phyloP scores from a whole-genome alignment of 169 alveolate species.

The Plasmodium falciparum region DNA sequence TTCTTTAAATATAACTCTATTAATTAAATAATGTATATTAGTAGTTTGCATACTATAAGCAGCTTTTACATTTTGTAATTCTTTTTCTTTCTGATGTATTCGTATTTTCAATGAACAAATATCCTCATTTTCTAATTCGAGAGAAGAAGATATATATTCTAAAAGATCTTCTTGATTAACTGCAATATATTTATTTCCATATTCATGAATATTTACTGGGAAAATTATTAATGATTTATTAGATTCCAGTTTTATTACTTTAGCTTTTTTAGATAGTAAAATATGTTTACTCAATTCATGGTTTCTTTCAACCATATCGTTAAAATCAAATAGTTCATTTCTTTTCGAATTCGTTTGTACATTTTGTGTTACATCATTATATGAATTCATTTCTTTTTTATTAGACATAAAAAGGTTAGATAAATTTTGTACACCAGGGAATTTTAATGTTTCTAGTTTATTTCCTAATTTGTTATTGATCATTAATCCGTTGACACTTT shows the following conservation, averaged over 20 bases:
- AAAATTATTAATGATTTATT: conserved; percentile 68
- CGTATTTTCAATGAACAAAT: conserved; percentile 36
- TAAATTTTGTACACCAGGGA: not conserved
- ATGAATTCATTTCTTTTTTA: conserved; percentile 10
- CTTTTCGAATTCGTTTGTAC: conserved; percentile 16
- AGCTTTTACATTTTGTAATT: conserved; percentile 63
- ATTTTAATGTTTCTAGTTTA: conserved; percentile 1
- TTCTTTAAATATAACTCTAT: conserved; percentile 71
- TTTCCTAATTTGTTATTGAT: not conserved
- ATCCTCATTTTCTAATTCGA: conserved; percentile 58
- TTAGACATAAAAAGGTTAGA: not conserved
- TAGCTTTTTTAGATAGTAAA: conserved; percentile 59
- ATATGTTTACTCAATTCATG: conserved; percentile 55
- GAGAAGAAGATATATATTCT: conserved; percentile 68
- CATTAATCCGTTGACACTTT: not conserved
- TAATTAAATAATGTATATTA: conserved; percentile 65
- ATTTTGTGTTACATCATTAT: not conserved
- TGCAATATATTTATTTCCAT: conserved; percentile 74
- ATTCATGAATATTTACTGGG: conserved; percentile 69
- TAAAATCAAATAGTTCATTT: conserved; percentile 28
- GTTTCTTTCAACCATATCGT: conserved; percentile 34
- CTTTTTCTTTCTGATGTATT: conserved; percentile 73
- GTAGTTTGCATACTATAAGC: conserved; percentile 77
- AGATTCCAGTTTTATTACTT: conserved; percentile 61
- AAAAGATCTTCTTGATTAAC: conserved; percentile 61